These are phyloP conservation scores for Paecilomyces niveus DNA, from an alignment of 2,329 filamentous ascomycete species.

Conservation along the genomic window DNA sequence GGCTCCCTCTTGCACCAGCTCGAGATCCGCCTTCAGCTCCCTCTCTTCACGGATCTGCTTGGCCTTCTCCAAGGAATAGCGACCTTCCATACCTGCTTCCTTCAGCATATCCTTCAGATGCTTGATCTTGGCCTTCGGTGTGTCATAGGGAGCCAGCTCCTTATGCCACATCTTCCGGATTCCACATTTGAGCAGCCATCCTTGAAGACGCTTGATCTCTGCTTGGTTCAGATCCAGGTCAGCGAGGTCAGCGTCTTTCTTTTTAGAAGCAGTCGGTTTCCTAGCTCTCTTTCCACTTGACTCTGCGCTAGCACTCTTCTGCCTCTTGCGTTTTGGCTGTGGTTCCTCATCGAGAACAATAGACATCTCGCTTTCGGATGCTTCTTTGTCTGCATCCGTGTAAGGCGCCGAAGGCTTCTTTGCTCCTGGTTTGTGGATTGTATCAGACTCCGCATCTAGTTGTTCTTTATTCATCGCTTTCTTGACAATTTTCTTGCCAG, in stretches of 20 bases:
- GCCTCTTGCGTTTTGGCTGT: conserved; percentile 50
- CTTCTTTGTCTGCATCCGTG: conserved; percentile 15
- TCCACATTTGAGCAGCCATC: conserved; percentile 81
- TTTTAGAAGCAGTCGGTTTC: conserved; percentile 27
- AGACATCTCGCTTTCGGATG: conserved; percentile 61
- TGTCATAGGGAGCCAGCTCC: conserved; percentile 70
- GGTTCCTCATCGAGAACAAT: conserved; percentile 69
- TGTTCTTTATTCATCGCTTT: conserved; percentile 10
- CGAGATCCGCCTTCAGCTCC: conserved; percentile 76
- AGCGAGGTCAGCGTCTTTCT: conserved; percentile 41
- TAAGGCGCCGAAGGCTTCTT: conserved; percentile 7
- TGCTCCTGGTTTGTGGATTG: conserved; percentile 1
- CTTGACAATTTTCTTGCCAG: conserved; percentile 10
- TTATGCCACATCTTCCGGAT: conserved; percentile 86
- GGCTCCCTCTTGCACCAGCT: conserved; percentile 76
- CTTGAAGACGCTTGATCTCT: conserved; percentile 83
- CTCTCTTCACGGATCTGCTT: conserved; percentile 79
- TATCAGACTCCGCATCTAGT: conserved; percentile 6
- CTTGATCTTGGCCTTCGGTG: conserved; percentile 69
- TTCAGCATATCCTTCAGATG: conserved; percentile 73
- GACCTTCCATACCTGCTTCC: conserved; percentile 79
- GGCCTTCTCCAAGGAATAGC: conserved; percentile 79
- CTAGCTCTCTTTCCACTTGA: conserved; percentile 19
- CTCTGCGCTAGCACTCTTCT: conserved; percentile 19
- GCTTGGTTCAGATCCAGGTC: conserved; percentile 57